Evolutionary conservation across 495 filamentous ascomycete genomes (phyloP).

Genomic region (Viridothelium virens): DNA sequence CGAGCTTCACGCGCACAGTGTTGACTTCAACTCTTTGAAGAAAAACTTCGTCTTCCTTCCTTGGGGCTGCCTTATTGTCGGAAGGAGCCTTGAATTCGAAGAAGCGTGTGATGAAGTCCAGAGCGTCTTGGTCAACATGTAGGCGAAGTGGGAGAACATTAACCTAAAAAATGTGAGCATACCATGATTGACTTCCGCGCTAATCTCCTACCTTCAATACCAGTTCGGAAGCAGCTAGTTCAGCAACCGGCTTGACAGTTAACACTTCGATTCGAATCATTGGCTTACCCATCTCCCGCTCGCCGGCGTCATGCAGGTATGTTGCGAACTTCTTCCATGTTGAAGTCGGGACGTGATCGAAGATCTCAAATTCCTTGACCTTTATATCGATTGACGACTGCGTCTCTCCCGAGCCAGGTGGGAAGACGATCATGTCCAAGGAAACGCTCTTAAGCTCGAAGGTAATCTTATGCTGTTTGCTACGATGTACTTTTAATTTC

Average conservation of each 20-base stretch:
- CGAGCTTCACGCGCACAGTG: conserved; percentile 70
- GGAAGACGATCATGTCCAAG: conserved; percentile 76
- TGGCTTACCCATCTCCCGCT: conserved; percentile 71
- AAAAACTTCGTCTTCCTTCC: conserved; percentile 64
- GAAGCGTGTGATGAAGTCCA: conserved; percentile 95
- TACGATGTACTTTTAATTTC: conserved; percentile 68
- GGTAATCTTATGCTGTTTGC: conserved; percentile 87
- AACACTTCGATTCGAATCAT: conserved; percentile 87
- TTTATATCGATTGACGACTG: conserved; percentile 79
- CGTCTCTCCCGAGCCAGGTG: conserved; percentile 67
- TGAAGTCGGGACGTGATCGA: conserved; percentile 88
- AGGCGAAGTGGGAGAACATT: conserved; percentile 80
- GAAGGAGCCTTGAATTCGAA: conserved; percentile 84
- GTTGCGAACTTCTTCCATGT: conserved; percentile 98
- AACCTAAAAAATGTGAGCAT: conserved; percentile 39
- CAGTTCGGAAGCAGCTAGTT: conserved; percentile 81
- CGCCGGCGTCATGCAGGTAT: conserved; percentile 78
- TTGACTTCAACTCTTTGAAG: conserved; percentile 84
- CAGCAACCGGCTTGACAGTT: conserved; percentile 75
- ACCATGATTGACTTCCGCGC: background rate
- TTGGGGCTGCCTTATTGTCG: conserved; percentile 30
- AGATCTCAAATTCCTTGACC: conserved; percentile 76
- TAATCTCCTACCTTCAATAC: conserved; percentile 59
- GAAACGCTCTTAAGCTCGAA: conserved; percentile 86
- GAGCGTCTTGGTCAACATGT: conserved; percentile 94